Evolutionary conservation across 2,329 filamentous ascomycete species (phyloP), one percentile per base, ranked within the genome.

Genomic region (Penicillium expansum): DNA sequence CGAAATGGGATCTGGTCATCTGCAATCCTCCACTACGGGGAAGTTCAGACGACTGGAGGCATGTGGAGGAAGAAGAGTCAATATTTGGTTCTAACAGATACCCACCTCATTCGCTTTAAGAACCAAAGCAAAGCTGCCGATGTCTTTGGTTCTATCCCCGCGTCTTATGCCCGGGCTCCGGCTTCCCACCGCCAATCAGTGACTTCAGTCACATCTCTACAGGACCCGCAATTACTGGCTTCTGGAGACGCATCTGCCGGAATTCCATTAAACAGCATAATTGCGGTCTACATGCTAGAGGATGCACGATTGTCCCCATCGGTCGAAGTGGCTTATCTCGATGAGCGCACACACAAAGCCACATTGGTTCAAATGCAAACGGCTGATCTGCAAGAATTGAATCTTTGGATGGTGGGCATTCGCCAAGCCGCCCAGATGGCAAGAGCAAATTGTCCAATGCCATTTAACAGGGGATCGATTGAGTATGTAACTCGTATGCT

Each of bases 51-150:
- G 13, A 85, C 84, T 48, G 86, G 83, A 55, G 83, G 84, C 58
- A 84, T 90, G 80, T 88, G 89, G 73, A 79, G 86, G 69, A 89
- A 88, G 75, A 88, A 86, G 75, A 87, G 82, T 72, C 86, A 90
- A 69, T 90, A 88, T 65, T 76, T 90, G 53, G 87, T 90, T 14
- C 76, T 90, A 62, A 90, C 86, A 7, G 87, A 89, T 62, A 83
- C 81, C 6, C 85, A 89, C 70, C 74, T 90, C 54, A 74, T 89
- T 53, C 81, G 87, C 13, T 89, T 87, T 76, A 88, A 89, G 71
- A 87, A 77, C 65, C 85, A 88, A 63, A 75, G 78, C 43, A 87
- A 87, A 69, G 87, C 87, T 13, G 78, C 81, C 29, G 87, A 90
- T 56, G 76, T 80, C 38, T 90, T 89, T 63, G 79, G 82, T 44